phyloP scores from a whole-genome alignment of 768 basidiomycete genomes.

The Pleurotus tuber-regium region DNA sequence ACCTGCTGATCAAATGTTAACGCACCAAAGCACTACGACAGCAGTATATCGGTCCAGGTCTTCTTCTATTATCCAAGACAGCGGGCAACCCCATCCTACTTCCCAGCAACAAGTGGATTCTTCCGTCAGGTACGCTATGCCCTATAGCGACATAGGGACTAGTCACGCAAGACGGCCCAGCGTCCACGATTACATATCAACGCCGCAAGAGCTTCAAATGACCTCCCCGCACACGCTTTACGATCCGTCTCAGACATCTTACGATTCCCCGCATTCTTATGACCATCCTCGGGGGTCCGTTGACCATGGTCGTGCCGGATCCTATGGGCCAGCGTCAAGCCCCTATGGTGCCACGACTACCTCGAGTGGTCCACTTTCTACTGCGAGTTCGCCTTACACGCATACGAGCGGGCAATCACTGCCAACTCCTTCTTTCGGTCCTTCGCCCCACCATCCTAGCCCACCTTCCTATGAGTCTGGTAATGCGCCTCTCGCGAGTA shows the following conservation, averaged over 20 bases:
- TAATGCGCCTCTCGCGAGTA: background rate
- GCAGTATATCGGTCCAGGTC: background rate
- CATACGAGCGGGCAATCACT: constrained; percentile 1
- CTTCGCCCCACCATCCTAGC: constrained; percentile 1
- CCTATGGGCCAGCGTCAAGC: constrained; percentile 2
- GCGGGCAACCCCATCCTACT: background rate
- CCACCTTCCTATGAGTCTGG: background rate
- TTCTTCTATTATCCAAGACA: background rate
- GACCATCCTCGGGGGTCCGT: background rate
- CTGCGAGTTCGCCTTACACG: constrained; percentile 5
- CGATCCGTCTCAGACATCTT: background rate
- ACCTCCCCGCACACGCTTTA: background rate
- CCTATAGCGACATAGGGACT: background rate
- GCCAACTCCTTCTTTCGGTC: background rate
- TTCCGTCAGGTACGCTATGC: background rate
- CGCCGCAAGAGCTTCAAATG: background rate
- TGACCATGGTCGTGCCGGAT: background rate
- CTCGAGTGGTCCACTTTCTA: background rate
- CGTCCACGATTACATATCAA: background rate
- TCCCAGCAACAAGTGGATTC: background rate
- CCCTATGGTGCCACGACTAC: constrained; percentile 4
- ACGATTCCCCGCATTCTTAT: constrained; percentile 4
- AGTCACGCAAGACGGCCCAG: background rate
- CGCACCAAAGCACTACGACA: too few species aligned
- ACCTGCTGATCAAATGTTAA: too few species aligned